Base-by-base conservation (phyloP, 441 rosid genomes). In the Eutrema salsugineum region DNA sequence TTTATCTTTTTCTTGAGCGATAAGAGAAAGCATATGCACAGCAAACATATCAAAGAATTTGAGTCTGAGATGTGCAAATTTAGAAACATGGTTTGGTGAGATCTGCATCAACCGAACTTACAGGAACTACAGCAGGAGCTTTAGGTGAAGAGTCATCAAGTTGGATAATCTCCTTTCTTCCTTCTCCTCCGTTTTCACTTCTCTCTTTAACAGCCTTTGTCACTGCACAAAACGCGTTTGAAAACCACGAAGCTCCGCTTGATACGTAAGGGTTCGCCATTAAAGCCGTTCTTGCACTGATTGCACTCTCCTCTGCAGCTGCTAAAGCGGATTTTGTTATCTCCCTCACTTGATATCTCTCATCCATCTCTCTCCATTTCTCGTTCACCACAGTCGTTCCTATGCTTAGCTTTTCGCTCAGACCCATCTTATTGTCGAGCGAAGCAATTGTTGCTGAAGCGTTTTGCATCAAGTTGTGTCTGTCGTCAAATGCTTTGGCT, bases 401-500 rank as follows among this genome's bases (percentile, higher is more conserved):
- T 0, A 75, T 68, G 73, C 82, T 84, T 14, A 86, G 68, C 83
- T 84, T 91, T 36, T 87, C 85, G 2, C 86, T 82, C 59, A 87
- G 43, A 63, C 95, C 86, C 11, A 85, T 85, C 82, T 76, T 87
- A 19, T 65, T 57, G 48, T 86, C 86, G n/a, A 87, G 50, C 5
- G 93, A 86, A 48, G 88, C 82, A 35, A 87, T 89, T 0, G 88
- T 84, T 20, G 90, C 88, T n/a, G 96, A 83, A 15, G 94, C 93
- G 46, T 84, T 87, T 22, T 85, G 81, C 5, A 81, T 72, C 63
- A 82, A 66, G 44, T 81, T 86, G 77, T 86, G 87, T 46, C 61
- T 80, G 36, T 88, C 91, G 39, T 91, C 93, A 5, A 91, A 80
- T 4, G 83, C 68, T 79, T 82, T 91, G 53, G 90, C 91, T 73